These are phyloP conservation scores for Pythium aristosporum DNA, from an alignment of 352 stramenopile species.

Conservation along the genomic window DNA sequence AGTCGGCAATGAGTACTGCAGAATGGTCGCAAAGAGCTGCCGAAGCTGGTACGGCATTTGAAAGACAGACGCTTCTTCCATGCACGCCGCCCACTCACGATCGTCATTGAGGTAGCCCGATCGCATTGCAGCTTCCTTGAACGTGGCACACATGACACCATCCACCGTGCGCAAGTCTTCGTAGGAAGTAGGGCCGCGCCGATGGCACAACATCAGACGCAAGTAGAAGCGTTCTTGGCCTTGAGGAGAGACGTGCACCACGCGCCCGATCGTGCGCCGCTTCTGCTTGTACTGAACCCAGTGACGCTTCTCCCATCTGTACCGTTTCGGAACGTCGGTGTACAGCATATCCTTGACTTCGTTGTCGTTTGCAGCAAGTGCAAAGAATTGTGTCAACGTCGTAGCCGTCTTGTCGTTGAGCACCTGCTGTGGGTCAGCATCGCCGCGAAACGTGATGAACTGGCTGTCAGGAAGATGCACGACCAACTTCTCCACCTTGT, in stretches of 20 bases:
- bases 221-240: neutral
- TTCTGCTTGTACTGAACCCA: neutral
- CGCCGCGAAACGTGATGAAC: neutral
- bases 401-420: neutral
- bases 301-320: neutral
- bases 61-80: too few species aligned
- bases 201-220: neutral
- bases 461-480: slow-evolving; percentile 13
- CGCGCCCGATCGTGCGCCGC: neutral
- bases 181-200: neutral
- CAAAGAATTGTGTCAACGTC: neutral
- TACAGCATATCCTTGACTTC: neutral
- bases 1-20: too few species aligned
- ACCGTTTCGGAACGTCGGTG: neutral
- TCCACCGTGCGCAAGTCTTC: neutral
- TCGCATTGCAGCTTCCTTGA: too few species aligned
- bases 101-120: too few species aligned
- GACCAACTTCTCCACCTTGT: slow-evolving; percentile 2
- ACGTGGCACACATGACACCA: neutral
- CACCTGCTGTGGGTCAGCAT: neutral
- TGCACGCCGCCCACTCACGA: too few species aligned
- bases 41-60: too few species aligned
- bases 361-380: neutral
- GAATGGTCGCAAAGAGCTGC: too few species aligned
- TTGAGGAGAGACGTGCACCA: neutral